Evolutionary conservation across 805 yeast species (phyloP).

Genomic region (Yarrowia hollandica): DNA sequence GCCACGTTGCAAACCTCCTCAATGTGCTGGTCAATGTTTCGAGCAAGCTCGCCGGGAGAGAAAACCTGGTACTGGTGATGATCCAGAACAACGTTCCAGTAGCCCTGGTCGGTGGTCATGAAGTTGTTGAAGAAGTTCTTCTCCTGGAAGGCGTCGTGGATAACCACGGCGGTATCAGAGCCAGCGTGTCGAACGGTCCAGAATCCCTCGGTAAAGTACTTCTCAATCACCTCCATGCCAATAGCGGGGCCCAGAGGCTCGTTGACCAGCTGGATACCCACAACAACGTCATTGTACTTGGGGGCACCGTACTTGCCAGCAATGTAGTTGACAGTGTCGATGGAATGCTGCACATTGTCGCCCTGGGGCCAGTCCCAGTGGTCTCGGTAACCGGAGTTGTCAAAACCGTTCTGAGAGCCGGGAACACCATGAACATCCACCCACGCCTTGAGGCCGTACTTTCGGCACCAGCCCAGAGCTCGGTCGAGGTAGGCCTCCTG

Average conservation of each 20-base stretch:
- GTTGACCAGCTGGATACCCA: constrained; percentile 81
- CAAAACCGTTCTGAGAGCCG: constrained; percentile 95
- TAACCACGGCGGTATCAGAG: constrained; percentile 57
- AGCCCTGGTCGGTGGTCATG: constrained; percentile 42
- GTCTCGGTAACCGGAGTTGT: constrained; percentile 86
- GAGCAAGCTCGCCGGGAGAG: constrained; percentile 57
- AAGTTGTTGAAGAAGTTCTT: constrained; percentile 63
- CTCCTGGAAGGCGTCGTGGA: constrained; percentile 81
- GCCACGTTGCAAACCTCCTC: constrained; percentile 55
- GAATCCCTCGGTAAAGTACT: constrained; percentile 66
- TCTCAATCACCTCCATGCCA: constrained; percentile 57
- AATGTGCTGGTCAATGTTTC: constrained; percentile 63
- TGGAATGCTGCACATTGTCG: constrained; percentile 54
- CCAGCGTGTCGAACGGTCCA: constrained; percentile 55
- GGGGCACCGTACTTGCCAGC: constrained; percentile 62
- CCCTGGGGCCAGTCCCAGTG: constrained; percentile 52
- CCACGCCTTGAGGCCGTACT: constrained; percentile 72
- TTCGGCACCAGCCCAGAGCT: constrained; percentile 75
- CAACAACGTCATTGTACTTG: constrained; percentile 66
- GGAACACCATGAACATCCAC: constrained; percentile 95
- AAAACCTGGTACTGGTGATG: constrained; percentile 93
- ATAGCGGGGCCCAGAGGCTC: constrained; percentile 82
- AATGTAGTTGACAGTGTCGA: constrained; percentile 55
- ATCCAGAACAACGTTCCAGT: constrained; percentile 74
- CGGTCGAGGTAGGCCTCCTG: constrained; percentile 69